Base-by-base conservation (phyloP, 2,329 filamentous ascomycete species). In the Ophiostoma sp. region DNA sequence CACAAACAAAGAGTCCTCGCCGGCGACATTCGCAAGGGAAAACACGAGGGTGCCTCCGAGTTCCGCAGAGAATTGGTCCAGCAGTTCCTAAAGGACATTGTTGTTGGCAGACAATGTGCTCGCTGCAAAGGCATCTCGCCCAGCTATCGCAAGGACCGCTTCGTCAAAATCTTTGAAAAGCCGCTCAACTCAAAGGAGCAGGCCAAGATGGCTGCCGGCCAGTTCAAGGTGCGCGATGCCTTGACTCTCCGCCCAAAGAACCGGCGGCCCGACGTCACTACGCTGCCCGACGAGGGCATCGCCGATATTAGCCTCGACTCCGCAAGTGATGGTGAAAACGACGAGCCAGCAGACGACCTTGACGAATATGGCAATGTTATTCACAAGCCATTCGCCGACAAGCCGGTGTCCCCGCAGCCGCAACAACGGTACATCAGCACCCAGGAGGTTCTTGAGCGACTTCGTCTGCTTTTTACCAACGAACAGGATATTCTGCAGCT, bases 161-260 rank as follows among this genome's bases (percentile, higher is more conserved):
- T 90, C 78, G 92, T 95, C 79, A 99, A 98, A 82, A 94, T 99
- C 71, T 99, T 98, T 82, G 91, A 95, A 80, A 96, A 93, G 79
- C 86, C 92, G 1, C 84, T 98, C 73, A 88, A 87, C 64, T 82
- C 87, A 64, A 97, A 97, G 81, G 90, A 96, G 48, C 90, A 90
- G 80, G 87, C 90, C 57, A 90, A 91, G 75, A 97, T 97, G 92
- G 87, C 90, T 2, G 89, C 92, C 74, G 85, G 84, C 64, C 86
- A 85, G 69, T 88, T 94, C 79, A 91, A 90, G 77, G 85, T 89
- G 48, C 87, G 87, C 70, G 93, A 96, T 79, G 91, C 93, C 3
- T 85, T 97, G 78, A 82, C 92, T 15, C 84, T 91, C 74, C 82
- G 77, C 59, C 76, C 73, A 31, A 82, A 80, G 61, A 77, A 79